Percentiles rank a stretch among this genome's conserved stretches.
Evolutionary conservation across 495 filamentous ascomycete genomes (phyloP).

Genomic region (Geopyxis carbonaria): DNA sequence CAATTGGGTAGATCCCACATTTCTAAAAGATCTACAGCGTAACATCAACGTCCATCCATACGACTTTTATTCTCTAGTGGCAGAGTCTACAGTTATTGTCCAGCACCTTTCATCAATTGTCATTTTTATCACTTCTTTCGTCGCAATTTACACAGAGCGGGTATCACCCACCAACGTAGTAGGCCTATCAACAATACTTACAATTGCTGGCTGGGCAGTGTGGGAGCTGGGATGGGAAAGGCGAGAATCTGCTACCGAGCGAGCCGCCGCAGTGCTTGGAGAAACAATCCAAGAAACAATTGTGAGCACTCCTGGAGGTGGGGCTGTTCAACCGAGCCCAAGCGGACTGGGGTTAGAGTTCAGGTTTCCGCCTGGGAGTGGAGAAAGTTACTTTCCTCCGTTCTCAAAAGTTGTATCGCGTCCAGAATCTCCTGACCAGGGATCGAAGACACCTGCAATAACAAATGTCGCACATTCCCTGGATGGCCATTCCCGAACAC

Average conservation of each 20-base stretch:
- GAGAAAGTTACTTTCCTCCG: slow-evolving; percentile 20
- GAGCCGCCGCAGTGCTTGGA: slow-evolving; percentile 1
- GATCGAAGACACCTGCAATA: too few relatives aligned
- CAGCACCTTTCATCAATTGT: slow-evolving; percentile 89
- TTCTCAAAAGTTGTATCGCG: slow-evolving; percentile 3
- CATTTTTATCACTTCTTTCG: slow-evolving; percentile 88
- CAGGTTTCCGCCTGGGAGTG: slow-evolving; percentile 3
- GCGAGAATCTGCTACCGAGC: slow-evolving; percentile 30
- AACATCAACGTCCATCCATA: slow-evolving; percentile 90
- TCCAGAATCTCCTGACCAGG: neutral
- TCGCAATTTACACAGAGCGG: slow-evolving; percentile 69
- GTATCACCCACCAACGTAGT: slow-evolving; percentile 77
- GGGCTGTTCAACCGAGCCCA: neutral
- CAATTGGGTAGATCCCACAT: slow-evolving; percentile 96
- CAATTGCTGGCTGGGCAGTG: slow-evolving; percentile 71
- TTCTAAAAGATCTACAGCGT: slow-evolving; percentile 86
- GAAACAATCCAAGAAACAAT: slow-evolving; percentile 12
- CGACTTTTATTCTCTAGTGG: slow-evolving; percentile 92
- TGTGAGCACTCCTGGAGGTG: neutral
- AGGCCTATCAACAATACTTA: slow-evolving; percentile 62
- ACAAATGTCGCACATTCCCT: too few relatives aligned
- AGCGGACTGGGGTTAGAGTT: slow-evolving; percentile 1
- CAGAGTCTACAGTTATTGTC: slow-evolving; percentile 89
- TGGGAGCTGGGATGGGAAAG: slow-evolving; percentile 75
- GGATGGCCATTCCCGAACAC: neutral